A percentile compares a stretch with the other conserved stretches of the same genome.
These are phyloP conservation scores for Stephania cephalantha DNA, from an alignment of 164 flowering plant species.

Conservation along the genomic window DNA sequence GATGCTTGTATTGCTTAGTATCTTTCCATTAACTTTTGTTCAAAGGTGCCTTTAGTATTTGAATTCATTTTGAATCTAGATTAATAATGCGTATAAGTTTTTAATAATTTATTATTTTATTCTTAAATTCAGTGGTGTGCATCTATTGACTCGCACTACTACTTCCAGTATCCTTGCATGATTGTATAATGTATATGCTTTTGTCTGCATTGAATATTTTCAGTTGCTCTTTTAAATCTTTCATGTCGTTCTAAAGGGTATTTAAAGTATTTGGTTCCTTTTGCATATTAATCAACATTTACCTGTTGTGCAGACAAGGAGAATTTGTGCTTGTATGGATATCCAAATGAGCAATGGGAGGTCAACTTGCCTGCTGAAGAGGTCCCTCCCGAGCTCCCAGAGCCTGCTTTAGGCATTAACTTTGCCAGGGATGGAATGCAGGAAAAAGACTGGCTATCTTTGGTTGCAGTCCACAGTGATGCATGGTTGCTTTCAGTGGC, in stretches of 20 bases:
- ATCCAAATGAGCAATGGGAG: constrained; percentile 71
- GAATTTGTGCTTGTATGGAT: constrained; percentile 70
- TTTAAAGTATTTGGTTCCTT: background rate
- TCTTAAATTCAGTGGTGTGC: background rate
- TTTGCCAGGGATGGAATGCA: constrained; percentile 76
- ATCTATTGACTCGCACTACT: background rate
- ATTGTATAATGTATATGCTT: background rate
- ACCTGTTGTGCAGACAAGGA: constrained; percentile 48
- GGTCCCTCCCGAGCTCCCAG: constrained; percentile 81
- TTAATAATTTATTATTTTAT: no score
- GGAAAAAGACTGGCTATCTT: constrained; percentile 66
- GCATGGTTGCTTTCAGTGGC: constrained; percentile 74
- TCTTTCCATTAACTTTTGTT: background rate
- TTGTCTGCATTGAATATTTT: background rate
- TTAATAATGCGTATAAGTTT: background rate
- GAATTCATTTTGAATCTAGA: background rate
- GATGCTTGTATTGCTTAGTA: background rate
- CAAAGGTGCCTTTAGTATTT: background rate
- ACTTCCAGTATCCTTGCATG: background rate
- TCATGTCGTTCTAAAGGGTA: background rate
- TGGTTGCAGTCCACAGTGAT: constrained; percentile 78
- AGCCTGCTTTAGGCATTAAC: constrained; percentile 75
- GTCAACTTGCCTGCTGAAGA: constrained; percentile 81
- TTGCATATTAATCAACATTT: background rate
- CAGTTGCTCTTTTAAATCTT: background rate